phyloP scores from a whole-genome alignment of 495 filamentous ascomycete genomes.

The Neurospora pannonica region DNA sequence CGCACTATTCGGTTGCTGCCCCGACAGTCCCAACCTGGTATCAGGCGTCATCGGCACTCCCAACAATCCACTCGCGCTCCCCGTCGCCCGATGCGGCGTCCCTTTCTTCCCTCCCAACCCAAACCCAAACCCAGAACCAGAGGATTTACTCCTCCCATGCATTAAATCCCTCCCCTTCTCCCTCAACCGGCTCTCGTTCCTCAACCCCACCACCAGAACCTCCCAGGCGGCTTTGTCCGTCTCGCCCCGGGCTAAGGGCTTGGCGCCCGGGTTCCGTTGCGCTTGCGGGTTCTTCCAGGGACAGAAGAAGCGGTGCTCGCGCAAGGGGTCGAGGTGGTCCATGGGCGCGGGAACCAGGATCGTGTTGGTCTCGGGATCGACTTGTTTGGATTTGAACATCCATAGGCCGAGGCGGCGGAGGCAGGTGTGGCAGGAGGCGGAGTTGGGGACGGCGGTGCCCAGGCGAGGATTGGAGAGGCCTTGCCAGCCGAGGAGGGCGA shows the following conservation, averaged over 20 bases:
- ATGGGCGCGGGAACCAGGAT: slow-evolving; percentile 48
- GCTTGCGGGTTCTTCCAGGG: slow-evolving; percentile 60
- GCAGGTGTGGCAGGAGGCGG: slow-evolving; percentile 74
- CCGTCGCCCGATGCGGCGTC: slow-evolving; percentile 3
- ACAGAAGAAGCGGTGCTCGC: slow-evolving; percentile 72
- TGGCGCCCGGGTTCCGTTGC: slow-evolving; percentile 42
- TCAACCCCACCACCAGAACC: slow-evolving; percentile 31
- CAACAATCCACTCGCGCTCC: background rate
- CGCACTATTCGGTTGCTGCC: background rate
- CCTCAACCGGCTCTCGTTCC: slow-evolving; percentile 37
- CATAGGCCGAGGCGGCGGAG: slow-evolving; percentile 85
- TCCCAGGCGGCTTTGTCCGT: slow-evolving; percentile 35
- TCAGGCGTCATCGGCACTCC: slow-evolving; percentile 8
- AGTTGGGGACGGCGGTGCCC: slow-evolving; percentile 41
- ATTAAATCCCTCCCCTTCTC: background rate
- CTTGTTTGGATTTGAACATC: slow-evolving; percentile 68
- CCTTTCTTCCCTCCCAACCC: background rate
- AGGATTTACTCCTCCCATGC: slow-evolving; percentile 19
- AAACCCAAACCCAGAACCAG: background rate
- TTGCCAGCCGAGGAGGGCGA: slow-evolving; percentile 85
- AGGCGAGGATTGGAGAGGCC: slow-evolving; percentile 53
- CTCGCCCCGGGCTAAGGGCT: slow-evolving; percentile 3
- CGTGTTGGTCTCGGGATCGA: slow-evolving; percentile 35
- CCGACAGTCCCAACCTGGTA: background rate
- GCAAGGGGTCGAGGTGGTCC: slow-evolving; percentile 54